Evolutionary conservation across 2,329 filamentous ascomycete species (phyloP).

Genomic region (Colletotrichum shisoi): DNA sequence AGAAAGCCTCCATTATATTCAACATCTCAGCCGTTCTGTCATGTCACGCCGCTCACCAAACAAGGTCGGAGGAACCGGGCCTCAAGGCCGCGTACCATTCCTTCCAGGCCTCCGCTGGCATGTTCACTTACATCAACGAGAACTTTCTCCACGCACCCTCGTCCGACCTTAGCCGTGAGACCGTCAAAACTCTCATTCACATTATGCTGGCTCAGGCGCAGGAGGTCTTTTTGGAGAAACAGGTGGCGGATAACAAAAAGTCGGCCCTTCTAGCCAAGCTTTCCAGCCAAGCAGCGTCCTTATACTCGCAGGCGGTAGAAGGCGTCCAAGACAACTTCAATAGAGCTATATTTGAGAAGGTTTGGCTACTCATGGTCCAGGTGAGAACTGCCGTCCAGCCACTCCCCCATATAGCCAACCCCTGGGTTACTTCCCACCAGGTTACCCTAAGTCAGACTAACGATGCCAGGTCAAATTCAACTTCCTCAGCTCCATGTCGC

Average conservation of each 20-base stretch:
- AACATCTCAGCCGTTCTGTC: constrained; percentile 98
- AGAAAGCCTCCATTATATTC: constrained; percentile 99
- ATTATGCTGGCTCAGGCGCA: constrained; percentile 96
- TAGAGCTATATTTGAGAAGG: constrained; percentile 91
- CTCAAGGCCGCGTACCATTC: constrained; percentile 98
- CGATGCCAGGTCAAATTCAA: constrained; percentile 73
- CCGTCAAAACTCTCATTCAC: constrained; percentile 90
- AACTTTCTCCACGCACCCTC: constrained; percentile 98
- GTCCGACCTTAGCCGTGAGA: constrained; percentile 93
- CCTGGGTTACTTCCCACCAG: neutral
- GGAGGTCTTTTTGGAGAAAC: constrained; percentile 97
- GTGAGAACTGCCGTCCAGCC: constrained; percentile 55
- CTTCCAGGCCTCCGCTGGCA: constrained; percentile 96
- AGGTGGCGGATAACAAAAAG: constrained; percentile 92
- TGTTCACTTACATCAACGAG: constrained; percentile 99
- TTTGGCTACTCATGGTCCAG: constrained; percentile 86
- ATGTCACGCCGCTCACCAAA: constrained; percentile 92
- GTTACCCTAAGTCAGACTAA: constrained; percentile 31
- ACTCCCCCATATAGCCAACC: neutral
- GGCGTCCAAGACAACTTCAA: constrained; percentile 91
- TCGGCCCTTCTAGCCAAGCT: constrained; percentile 89
- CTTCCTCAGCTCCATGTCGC: constrained; percentile 83
- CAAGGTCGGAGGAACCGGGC: constrained; percentile 87
- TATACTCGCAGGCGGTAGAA: constrained; percentile 88
- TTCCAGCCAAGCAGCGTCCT: constrained; percentile 85